A percentile compares a stretch with the other conserved stretches of the same genome.
Evolutionary conservation across 257 asterid species (phyloP).

Genomic region (Solanum gandarillasii): DNA sequence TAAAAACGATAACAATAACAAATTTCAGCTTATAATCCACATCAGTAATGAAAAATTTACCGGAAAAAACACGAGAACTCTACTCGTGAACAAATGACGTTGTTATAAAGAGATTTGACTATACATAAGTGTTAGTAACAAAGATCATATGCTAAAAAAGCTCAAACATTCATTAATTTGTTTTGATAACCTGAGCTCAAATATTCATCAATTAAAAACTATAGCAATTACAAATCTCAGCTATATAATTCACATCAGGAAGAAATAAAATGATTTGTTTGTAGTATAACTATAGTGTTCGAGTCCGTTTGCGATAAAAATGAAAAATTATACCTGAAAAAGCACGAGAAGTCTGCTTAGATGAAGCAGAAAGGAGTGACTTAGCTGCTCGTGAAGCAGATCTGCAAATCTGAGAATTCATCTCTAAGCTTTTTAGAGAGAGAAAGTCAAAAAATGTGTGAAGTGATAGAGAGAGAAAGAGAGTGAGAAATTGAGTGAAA

Average conservation of each 20-base stretch:
- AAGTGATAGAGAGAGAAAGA: neutral
- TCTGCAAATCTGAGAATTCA: conserved; percentile 87
- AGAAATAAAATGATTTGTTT: neutral
- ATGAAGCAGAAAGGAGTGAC: conserved; percentile 56
- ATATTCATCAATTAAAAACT: neutral
- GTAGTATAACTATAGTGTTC: fast-evolving
- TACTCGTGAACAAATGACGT: neutral
- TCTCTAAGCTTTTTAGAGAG: conserved; percentile 4
- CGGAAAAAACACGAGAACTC: neutral
- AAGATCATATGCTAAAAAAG: neutral
- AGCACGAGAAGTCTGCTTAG: conserved; percentile 63
- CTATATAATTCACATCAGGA: neutral
- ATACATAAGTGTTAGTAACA: neutral
- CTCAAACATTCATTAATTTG: neutral
- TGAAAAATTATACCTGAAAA: conserved; percentile 49
- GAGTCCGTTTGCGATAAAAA: neutral
- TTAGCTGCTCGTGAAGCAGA: conserved; percentile 50
- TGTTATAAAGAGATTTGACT: neutral
- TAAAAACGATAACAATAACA: neutral
- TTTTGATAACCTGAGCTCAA: neutral
- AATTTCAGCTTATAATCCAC: neutral
- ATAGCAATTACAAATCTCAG: neutral
- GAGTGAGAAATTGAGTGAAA: neutral
- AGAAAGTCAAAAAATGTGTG: neutral
- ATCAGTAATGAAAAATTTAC: neutral